phyloP scores from a whole-genome alignment of 352 stramenopile species.

The Peronospora farinosa region DNA sequence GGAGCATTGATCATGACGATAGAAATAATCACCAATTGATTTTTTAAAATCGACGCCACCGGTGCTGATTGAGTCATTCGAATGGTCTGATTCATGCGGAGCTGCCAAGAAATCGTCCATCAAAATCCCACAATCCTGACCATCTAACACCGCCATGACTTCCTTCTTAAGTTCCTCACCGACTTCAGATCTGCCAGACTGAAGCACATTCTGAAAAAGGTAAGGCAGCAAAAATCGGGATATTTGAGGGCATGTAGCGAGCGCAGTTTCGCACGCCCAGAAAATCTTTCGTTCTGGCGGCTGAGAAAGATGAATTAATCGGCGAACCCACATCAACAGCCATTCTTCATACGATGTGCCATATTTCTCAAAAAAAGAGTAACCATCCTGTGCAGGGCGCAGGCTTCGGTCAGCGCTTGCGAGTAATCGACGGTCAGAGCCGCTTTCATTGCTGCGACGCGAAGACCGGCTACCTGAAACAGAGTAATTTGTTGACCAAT shows the following conservation, averaged over 20 bases:
- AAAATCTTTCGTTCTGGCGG: conserved; percentile 85
- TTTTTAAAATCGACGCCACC: conserved; percentile 8
- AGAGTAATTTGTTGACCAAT: conserved; percentile 85
- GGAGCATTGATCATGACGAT: conserved; percentile 76
- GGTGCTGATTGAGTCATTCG: conserved; percentile 14
- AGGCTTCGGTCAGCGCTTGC: conserved; percentile 22
- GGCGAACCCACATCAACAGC: conserved; percentile 71
- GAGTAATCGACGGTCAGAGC: conserved; percentile 10
- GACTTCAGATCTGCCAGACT: conserved; percentile 50
- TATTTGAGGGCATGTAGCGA: conserved; percentile 65
- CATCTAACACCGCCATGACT: conserved; percentile 73
- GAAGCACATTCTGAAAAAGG: conserved; percentile 81
- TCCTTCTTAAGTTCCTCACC: conserved; percentile 74
- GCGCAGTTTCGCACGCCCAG: conserved; percentile 49
- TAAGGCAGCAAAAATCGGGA: conserved; percentile 78
- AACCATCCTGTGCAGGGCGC: conserved; percentile 29
- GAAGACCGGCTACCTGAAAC: conserved; percentile 28
- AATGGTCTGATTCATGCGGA: conserved; percentile 25
- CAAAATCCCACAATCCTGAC: conserved; percentile 55
- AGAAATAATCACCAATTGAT: conserved; percentile 52
- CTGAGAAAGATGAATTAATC: conserved; percentile 71
- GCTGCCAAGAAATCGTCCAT: conserved; percentile 42
- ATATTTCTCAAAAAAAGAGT: conserved; percentile 74
- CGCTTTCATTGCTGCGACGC: conserved; percentile 6
- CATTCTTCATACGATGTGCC: conserved; percentile 74